phyloP scores from a whole-genome alignment of 164 flowering plant species.

The Sedum album region DNA sequence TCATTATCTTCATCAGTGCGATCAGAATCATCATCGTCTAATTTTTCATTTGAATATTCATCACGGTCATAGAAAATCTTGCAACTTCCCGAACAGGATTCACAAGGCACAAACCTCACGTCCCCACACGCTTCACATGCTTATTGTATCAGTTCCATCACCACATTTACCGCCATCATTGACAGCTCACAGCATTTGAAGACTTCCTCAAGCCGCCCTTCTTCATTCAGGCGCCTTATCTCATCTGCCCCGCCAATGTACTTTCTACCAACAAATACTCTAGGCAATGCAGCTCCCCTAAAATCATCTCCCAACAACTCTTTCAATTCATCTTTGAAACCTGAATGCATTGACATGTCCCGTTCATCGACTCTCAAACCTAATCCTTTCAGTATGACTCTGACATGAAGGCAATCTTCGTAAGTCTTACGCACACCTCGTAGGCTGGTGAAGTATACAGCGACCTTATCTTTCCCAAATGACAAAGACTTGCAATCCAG shows the following conservation, averaged over 20 bases:
- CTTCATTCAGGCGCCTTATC: conserved; percentile 59
- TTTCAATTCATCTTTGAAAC: conserved; percentile 66
- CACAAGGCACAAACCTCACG: conserved; percentile 76
- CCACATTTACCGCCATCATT: conserved; percentile 26
- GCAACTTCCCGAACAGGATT: conserved; percentile 84
- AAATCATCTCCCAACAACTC: conserved; percentile 43
- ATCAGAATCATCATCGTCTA: conserved; percentile 14
- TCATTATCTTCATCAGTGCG: conserved; percentile 1
- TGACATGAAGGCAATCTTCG: conserved; percentile 70
- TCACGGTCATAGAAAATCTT: conserved; percentile 54
- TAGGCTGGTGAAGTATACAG: conserved; percentile 75
- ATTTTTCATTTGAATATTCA: conserved; percentile 25
- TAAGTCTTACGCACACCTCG: conserved; percentile 88
- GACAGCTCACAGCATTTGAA: conserved; percentile 41
- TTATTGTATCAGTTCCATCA: conserved; percentile 16
- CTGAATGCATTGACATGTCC: conserved; percentile 85
- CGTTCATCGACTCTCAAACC: conserved; percentile 71
- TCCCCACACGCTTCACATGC: conserved; percentile 77
- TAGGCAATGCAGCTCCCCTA: conserved; percentile 39
- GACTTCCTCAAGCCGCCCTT: conserved; percentile 55
- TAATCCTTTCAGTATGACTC: conserved; percentile 51
- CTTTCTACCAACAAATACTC: conserved; percentile 56
- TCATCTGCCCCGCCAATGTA: conserved; percentile 82
- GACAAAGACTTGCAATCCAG: conserved; percentile 14
- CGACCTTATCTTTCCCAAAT: conserved; percentile 38